Evolutionary conservation across 2,329 filamentous ascomycete species (phyloP), one percentile per base, ranked within the genome.

Genomic region (Chaetomium olivaceum): DNA sequence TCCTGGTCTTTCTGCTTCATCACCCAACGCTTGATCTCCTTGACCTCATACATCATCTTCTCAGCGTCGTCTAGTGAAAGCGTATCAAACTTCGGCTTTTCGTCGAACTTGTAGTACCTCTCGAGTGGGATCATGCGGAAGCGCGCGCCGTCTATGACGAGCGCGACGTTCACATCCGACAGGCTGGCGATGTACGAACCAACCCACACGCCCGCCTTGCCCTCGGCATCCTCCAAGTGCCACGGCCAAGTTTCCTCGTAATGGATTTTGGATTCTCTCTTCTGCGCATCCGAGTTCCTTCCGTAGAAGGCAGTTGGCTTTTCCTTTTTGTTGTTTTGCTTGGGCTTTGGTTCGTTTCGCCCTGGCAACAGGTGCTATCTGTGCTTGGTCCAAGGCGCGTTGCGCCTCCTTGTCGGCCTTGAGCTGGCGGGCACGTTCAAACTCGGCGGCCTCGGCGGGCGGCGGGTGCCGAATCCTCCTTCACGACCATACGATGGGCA

Each of bases 211-310:
- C 97, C 71, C 0, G 70, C 94, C 77, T 94, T 97, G 69, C 93
- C 92, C 73, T 99, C 94, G 50, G 93, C 96, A 76, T 99, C 95
- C 76, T 99, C 95, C 43, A 99, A 79, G 76, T 97, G 93, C 95
- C 95, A 99, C 6, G 95, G 95, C 58, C 97, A 82, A 4, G 94
- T 92, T 77, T 99, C 95, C 76, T 98, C 95, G 71, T 98, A 99
- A 69, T 93, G 90, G 79, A 87, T 87, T 64, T 87, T 86, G 0
- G 83, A 82, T 65, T 88, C 84, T 81, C 84, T 96, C 83, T 85
- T 95, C 81, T 79, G 94, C 74, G 94, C 93, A 73, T 93, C 93
- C 6, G 85, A 84, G 62, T 85, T 85, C 64, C 96, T 91, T n/a
- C 90, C 87, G 71, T 92, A 89, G 74, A 91, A 93, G 25, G 96